Evolutionary conservation across 768 basidiomycete genomes (phyloP).

Genomic region (Rickenella mellea): DNA sequence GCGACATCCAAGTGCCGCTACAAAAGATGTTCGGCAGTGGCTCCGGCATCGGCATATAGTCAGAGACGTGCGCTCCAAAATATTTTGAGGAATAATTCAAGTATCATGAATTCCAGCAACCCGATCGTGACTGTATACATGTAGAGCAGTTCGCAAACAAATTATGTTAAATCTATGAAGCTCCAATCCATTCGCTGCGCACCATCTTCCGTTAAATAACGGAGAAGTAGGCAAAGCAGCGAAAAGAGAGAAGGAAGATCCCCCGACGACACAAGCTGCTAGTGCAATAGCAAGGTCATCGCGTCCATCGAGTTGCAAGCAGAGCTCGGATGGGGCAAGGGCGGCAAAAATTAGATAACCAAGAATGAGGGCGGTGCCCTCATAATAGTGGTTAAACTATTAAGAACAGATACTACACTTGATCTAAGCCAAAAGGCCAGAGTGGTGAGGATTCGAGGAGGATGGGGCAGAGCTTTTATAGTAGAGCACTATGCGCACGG

Average conservation of each 20-base stretch:
- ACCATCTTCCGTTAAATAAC: not conserved
- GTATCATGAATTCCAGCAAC: no score
- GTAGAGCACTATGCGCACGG: no score
- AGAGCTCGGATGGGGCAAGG: conserved; percentile 3
- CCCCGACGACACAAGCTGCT: conserved; percentile 1
- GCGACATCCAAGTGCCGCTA: no score
- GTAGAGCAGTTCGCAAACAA: no score
- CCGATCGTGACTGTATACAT: no score
- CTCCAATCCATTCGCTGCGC: not conserved
- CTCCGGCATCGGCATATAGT: no score
- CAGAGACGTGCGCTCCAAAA: no score
- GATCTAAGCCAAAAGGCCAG: conserved; percentile 41
- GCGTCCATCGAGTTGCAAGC: conserved; percentile 3
- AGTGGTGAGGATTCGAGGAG: conserved; percentile 21
- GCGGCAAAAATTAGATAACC: conserved; percentile 2
- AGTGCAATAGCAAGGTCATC: conserved; percentile 6
- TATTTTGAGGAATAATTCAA: no score
- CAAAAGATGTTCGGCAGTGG: no score
- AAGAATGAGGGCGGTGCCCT: conserved; percentile 15
- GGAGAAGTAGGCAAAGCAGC: not conserved
- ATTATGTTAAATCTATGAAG: no score
- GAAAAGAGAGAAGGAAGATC: not conserved
- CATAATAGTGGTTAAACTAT: conserved; percentile 26
- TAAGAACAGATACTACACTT: conserved; percentile 42
- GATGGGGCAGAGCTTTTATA: no score